A percentile compares a stretch with the other conserved stretches of the same genome.
phyloP scores from a whole-genome alignment of 352 stramenopile species.

The Phytophthora colocasiae region DNA sequence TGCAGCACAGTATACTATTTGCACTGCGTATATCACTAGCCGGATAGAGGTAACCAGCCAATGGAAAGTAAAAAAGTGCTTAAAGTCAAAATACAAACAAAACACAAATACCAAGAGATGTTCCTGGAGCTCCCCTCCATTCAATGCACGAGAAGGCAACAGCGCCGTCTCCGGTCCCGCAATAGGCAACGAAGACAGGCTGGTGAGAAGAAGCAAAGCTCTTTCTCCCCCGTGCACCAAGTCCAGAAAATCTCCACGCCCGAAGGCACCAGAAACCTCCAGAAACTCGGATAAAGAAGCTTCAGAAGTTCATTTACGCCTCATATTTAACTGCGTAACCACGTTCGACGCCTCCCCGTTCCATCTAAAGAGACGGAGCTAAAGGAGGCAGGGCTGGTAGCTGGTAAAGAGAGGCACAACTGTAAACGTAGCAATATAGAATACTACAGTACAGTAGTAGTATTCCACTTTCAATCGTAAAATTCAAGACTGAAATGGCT shows the following conservation, averaged over 20 bases:
- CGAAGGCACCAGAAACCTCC: slow-evolving; percentile 10
- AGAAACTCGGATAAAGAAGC: slow-evolving; percentile 41
- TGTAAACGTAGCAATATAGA: no score
- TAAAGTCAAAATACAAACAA: not conserved
- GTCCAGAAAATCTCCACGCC: slow-evolving; percentile 17
- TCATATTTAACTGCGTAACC: slow-evolving; percentile 82
- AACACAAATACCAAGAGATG: slow-evolving; percentile 22
- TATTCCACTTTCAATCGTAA: no score
- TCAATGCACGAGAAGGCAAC: slow-evolving; percentile 54
- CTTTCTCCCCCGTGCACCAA: slow-evolving; percentile 43
- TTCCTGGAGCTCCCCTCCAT: slow-evolving; percentile 46
- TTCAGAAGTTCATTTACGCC: slow-evolving; percentile 59
- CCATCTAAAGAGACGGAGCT: slow-evolving; percentile 33
- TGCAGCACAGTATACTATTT: slow-evolving; percentile 59
- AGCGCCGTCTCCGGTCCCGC: slow-evolving; percentile 39
- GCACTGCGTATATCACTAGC: slow-evolving; percentile 87
- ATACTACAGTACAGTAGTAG: no score
- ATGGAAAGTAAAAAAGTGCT: slow-evolving; percentile 82
- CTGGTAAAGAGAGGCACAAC: slow-evolving; percentile 71
- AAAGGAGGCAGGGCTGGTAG: slow-evolving; percentile 50
- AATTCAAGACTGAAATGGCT: no score
- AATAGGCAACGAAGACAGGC: slow-evolving; percentile 52
- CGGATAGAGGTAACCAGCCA: slow-evolving; percentile 48
- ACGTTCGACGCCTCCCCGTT: slow-evolving; percentile 25
- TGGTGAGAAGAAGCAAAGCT: slow-evolving; percentile 37